Conservation (phyloP, 202 grass and related monocot genomes). For the Panicum virgatum region DNA sequence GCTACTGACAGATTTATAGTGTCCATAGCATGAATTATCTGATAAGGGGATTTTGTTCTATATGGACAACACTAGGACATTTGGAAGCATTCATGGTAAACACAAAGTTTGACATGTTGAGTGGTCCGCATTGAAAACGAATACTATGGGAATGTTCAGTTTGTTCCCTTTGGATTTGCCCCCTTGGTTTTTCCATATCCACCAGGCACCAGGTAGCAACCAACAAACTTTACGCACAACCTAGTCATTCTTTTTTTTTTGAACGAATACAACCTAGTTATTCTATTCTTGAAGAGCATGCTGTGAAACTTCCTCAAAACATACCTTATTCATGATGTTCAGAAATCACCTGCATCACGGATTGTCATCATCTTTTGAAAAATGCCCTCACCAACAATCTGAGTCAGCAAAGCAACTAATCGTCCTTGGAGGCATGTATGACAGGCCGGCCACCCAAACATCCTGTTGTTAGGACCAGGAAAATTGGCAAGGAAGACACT, state of each 20-base stretch:
- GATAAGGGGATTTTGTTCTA: not conserved
- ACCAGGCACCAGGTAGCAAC: not conserved
- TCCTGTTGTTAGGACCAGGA: not conserved
- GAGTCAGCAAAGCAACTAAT: not conserved
- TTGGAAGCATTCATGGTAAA: slow-evolving; percentile 22
- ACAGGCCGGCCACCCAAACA: not conserved
- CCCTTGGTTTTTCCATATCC: slow-evolving; percentile 29
- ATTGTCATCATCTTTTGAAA: not conserved
- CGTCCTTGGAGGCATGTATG: not conserved
- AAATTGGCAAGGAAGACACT: not conserved
- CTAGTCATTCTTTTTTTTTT: not conserved
- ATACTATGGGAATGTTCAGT: slow-evolving; percentile 38
- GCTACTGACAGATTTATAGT: slow-evolving; percentile 16
- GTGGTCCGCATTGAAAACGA: not conserved
- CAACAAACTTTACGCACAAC: slow-evolving; percentile 7
- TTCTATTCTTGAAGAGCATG: not conserved
- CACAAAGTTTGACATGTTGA: slow-evolving; percentile 24
- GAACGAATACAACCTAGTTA: no score
- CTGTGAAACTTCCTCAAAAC: not conserved
- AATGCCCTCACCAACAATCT: not conserved
- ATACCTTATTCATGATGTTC: not conserved
- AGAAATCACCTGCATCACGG: not conserved
- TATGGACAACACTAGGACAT: not conserved
- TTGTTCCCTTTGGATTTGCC: slow-evolving; percentile 8
- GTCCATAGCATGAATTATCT: not conserved